These are phyloP conservation scores for Phytophthora kernoviae DNA, from an alignment of 352 stramenopile genomes.

Conservation along the genomic window DNA sequence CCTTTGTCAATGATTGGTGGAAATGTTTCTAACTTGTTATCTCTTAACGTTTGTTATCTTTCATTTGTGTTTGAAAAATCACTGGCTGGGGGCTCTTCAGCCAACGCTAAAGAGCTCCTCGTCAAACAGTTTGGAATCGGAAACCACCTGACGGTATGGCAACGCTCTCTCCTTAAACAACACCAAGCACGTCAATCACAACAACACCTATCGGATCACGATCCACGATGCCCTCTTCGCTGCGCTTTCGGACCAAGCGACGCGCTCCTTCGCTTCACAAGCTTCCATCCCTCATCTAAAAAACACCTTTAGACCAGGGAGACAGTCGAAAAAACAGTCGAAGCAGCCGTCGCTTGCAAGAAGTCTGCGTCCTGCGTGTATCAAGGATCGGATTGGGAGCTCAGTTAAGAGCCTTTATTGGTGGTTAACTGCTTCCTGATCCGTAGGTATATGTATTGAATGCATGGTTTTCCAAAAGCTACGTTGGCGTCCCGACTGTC, in stretches of 20 bases:
- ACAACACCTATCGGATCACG: slow-evolving; percentile 19
- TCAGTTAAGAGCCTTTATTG: slow-evolving; percentile 6
- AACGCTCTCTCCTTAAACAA: slow-evolving; percentile 3
- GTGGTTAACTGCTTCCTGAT: slow-evolving; percentile 49
- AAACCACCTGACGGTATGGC: slow-evolving; percentile 85
- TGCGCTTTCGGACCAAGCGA: slow-evolving; percentile 28
- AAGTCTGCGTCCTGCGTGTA: slow-evolving; percentile 67
- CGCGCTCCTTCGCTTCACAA: slow-evolving; percentile 10
- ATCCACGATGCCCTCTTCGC: slow-evolving; percentile 37
- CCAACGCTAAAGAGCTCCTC: neutral
- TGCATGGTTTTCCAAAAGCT: slow-evolving; percentile 47
- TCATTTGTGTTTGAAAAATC: too few species aligned
- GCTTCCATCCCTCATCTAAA: neutral
- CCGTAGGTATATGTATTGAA: slow-evolving; percentile 88
- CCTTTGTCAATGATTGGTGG: neutral
- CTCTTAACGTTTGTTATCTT: too few species aligned
- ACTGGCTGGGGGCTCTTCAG: slow-evolving; percentile 21
- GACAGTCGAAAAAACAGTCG: neutral
- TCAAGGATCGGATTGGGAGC: slow-evolving; percentile 85
- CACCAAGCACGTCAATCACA: neutral
- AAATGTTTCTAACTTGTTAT: too few species aligned
- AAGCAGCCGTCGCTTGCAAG: slow-evolving; percentile 43
- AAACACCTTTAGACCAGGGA: too few species aligned
- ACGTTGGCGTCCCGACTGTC: slow-evolving; percentile 13
- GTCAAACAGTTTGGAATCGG: slow-evolving; percentile 81